Base-by-base conservation (phyloP, 768 basidiomycete genomes). In the Stropharia rugosoannulata region DNA sequence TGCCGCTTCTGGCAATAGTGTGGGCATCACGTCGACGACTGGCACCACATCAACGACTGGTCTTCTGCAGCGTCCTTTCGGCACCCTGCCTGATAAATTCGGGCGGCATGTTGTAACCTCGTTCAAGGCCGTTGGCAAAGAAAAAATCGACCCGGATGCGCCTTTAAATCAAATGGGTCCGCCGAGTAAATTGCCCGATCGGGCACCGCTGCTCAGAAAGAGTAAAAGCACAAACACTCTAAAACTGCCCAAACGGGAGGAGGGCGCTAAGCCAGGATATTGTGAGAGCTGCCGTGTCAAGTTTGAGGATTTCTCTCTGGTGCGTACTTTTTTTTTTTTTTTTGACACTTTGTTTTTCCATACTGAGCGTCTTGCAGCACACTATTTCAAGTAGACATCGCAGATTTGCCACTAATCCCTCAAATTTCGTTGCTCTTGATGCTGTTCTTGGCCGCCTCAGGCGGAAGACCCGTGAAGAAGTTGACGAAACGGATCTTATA, bases 1-100 rank as follows among this genome's bases (percentile, higher is more conserved):
- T 54, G 93, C 94, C 37, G 96, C 96, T 2, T 98, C 95, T 7
- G 95, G 95, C 5, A 98, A 99, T 73, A 95, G 91, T 59, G 94
- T 98, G 44, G 81, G 84, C 38, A 86, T 98, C 64, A 95, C 96
- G 1, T 97, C 95, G 2, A 90, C 88, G 19, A 89, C 90, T 38
- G 93, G 91, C 1, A 95, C 94, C 4, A 91, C 90, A 1, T 90
- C 90, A 5, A 83, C 80, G 10, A 73, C 80, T 10, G 80, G 83
- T 7, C 68, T 73, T 27, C 63, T 76, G 3, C 69, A 77, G 35
- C 75, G 81, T 49, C 76, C 72, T 39, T 59, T 78, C 41, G 77
- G 82, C 38, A 69, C 76, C 35, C 65, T 91, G 47, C 78, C 75
- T 50, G 83, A 78, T 8, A 78, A 82, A 50, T 72, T 87, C 49